These are phyloP conservation scores for Penicillium chermesinum DNA, from an alignment of 495 filamentous ascomycete species.

Conservation along the genomic window DNA sequence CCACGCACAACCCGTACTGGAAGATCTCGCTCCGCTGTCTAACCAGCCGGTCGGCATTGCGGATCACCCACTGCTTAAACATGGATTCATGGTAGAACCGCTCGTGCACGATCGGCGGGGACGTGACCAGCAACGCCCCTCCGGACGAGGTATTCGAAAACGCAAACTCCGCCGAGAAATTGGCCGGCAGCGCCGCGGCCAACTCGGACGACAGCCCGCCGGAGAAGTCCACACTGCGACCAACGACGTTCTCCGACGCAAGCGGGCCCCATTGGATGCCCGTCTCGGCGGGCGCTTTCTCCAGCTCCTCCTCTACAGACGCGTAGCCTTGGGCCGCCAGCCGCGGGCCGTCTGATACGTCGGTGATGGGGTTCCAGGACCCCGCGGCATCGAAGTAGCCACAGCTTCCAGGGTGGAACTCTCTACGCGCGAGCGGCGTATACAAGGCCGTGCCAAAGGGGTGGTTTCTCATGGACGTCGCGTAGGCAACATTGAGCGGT, in stretches of 20 bases:
- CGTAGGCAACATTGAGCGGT: neutral
- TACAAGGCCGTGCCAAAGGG: neutral
- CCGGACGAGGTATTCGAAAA: neutral
- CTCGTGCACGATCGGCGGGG: neutral
- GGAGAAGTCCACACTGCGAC: neutral
- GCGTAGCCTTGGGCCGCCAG: neutral
- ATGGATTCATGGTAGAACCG: neutral
- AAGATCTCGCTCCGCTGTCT: neutral
- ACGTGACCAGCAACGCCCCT: neutral
- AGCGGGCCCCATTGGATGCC: neutral
- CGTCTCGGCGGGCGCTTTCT: neutral
- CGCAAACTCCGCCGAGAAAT: neutral
- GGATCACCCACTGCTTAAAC: neutral
- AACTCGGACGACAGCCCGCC: neutral
- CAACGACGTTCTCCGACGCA: neutral
- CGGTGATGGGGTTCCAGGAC: neutral
- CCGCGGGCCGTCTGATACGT: neutral
- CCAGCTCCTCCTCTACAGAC: neutral
- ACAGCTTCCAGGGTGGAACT: neutral
- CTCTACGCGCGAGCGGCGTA: neutral
- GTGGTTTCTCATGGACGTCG: neutral
- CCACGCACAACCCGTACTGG: neutral
- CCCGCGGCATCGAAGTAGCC: neutral
- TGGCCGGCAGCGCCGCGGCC: neutral
- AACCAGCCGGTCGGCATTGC: neutral